Conservation (phyloP, 2,329 filamentous ascomycete species). For the Aspergillus transmontanensis region DNA sequence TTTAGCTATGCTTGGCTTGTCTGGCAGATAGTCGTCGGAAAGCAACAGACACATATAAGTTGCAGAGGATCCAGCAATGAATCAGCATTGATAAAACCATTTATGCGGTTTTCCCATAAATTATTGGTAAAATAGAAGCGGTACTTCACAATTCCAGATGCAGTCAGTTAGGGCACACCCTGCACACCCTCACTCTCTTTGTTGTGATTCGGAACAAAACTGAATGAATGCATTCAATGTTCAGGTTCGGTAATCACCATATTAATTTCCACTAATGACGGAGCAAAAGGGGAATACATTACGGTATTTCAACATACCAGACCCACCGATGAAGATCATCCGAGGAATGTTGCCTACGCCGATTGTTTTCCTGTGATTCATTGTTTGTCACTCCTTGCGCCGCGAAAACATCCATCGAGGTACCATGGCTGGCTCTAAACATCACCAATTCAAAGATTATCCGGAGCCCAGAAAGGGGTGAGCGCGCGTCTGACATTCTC, state of each 20-base stretch:
- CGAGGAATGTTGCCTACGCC: not conserved
- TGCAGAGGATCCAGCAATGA: no score
- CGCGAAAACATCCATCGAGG: not conserved
- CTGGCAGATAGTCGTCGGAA: no score
- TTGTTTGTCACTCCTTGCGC: not conserved
- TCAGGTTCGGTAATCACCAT: not conserved
- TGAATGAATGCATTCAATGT: no score
- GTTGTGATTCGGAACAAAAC: no score
- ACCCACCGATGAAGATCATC: not conserved
- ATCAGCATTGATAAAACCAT: no score
- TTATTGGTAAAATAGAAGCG: no score
- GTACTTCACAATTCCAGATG: no score
- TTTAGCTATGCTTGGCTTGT: no score
- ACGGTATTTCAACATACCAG: not conserved
- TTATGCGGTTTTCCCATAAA: no score
- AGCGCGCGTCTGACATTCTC: not conserved
- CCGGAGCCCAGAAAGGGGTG: slow-evolving; percentile 10
- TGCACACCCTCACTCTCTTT: no score
- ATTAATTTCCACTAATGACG: not conserved
- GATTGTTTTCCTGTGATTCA: not conserved
- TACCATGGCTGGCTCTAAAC: not conserved
- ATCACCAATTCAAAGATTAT: slow-evolving; percentile 9
- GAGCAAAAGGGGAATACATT: not conserved
- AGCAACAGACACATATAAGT: no score
- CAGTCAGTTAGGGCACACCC: no score